phyloP scores from a whole-genome alignment of 176 grass and related monocot species.

The Eleusine indica region DNA sequence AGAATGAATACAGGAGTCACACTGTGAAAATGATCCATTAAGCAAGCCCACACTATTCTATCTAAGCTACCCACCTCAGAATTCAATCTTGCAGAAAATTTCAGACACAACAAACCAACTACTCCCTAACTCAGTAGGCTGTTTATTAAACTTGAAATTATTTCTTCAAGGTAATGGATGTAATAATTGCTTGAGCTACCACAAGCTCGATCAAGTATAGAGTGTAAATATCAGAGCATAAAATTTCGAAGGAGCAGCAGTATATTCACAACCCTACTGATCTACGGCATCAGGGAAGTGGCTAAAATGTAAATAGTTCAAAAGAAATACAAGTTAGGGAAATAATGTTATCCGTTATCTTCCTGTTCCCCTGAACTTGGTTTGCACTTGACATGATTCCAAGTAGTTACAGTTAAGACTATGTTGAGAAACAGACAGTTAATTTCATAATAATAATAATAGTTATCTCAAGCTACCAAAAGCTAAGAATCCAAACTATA shows the following conservation, averaged over 20 bases:
- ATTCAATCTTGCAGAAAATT: neutral
- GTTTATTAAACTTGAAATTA: neutral
- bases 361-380: neutral
- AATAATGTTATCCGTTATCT: neutral
- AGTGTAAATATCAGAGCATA: no score
- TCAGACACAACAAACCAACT: conserved; percentile 5
- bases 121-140: neutral
- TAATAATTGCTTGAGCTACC: neutral
- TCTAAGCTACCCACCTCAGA: neutral
- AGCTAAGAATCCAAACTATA: neutral
- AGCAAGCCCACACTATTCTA: neutral
- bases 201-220: neutral
- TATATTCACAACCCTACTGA: neutral
- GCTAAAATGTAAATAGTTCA: neutral
- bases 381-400: neutral
- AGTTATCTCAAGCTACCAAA: neutral
- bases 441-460: neutral
- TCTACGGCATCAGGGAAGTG: neutral
- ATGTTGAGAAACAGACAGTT: neutral
- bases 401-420: neutral
- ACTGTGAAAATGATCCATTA: neutral
- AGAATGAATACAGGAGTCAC: neutral
- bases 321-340: neutral
- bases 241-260: neutral
- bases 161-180: neutral